Base-by-base conservation (phyloP, 164 flowering plant species). In the Stephania japonica region DNA sequence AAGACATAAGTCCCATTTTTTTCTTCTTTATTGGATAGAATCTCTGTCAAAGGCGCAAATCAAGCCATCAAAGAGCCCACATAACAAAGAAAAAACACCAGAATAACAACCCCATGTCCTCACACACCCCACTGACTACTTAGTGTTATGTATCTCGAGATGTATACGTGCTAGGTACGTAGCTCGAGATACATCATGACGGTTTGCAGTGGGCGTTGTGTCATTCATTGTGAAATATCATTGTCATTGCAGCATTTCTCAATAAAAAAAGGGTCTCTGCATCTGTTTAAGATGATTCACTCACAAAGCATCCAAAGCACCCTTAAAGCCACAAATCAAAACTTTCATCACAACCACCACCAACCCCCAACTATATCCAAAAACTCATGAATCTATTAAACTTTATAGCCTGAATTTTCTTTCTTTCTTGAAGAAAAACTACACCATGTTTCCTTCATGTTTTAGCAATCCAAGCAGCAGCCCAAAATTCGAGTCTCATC, bases 11-110 rank as follows among this genome's bases (percentile, higher is more conserved):
- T 21, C 78, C 61, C 43, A 19, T 27, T 64, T 65, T 64, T 47
- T 62, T 63, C 4, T 69, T 44, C 53, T 38, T 23, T 25, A 6
- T 41, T 65, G 0, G 47, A 24, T 42, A 56, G 70, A 32, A 10
- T 16, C 75, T 26, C 71, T 77, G 72, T 86, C 86, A 77, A 73
- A 69, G 80, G 84, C 89, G 86, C 83, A 78, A 86, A 80, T 86
- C 85, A 83, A 80, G 87, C 85, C 63, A 73, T 71, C 65, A 67
- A 67, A 43, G 65, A 43, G 27, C 71, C 77, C 77, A 63, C 75
- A 67, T 56, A 32, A 32, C 38, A 65, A 19, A n/a, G 69, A 27
- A 53, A 53, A 68, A 12, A 25, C 67, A 23, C 14, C 68, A 62
- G 38, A 41, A 23, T 13, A 19, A 44, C 9, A 42, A 21, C 50